Conservation (phyloP, 192 early-diverging fungal species). For the Backusella tarrabulga region DNA sequence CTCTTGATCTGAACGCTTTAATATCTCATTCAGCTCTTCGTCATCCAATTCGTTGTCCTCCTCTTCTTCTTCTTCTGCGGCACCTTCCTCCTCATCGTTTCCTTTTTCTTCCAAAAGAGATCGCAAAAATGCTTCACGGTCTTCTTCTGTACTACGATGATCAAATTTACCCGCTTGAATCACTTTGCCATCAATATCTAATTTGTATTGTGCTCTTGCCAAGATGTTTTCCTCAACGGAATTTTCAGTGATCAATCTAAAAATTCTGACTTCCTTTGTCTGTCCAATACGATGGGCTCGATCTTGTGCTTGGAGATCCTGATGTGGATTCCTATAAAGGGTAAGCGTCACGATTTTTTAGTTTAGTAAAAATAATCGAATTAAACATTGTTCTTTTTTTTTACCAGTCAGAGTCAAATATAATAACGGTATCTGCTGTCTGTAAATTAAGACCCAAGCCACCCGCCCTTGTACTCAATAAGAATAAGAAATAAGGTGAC, state of each 20-base stretch:
- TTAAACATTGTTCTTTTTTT: constrained; percentile 22
- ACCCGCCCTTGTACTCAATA: constrained; percentile 93
- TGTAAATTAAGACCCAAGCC: constrained; percentile 94
- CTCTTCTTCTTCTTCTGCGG: constrained; percentile 66
- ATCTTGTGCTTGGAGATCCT: constrained; percentile 98
- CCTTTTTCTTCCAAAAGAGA: constrained; percentile 70
- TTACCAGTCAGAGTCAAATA: constrained; percentile 97
- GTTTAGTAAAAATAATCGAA: neutral
- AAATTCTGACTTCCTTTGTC: constrained; percentile 92
- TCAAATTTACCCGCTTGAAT: constrained; percentile 99
- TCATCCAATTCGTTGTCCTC: constrained; percentile 72
- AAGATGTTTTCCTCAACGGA: constrained; percentile 94
- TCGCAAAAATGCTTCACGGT: constrained; percentile 86
- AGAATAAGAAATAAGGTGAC: constrained; percentile 81
- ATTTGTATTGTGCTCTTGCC: constrained; percentile 88
- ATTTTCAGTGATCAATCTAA: constrained; percentile 86
- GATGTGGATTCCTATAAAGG: constrained; percentile 79
- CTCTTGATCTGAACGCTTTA: constrained; percentile 83
- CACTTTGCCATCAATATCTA: constrained; percentile 96
- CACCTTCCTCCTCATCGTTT: constrained; percentile 56
- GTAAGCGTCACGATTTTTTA: neutral
- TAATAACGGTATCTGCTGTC: constrained; percentile 94
- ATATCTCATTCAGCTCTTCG: constrained; percentile 89
- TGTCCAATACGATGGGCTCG: constrained; percentile 99
- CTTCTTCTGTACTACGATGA: constrained; percentile 88